Evolutionary conservation across 2,329 filamentous ascomycete species (phyloP), one percentile per base, ranked within the genome.

Genomic region (Cercospora sesami): DNA sequence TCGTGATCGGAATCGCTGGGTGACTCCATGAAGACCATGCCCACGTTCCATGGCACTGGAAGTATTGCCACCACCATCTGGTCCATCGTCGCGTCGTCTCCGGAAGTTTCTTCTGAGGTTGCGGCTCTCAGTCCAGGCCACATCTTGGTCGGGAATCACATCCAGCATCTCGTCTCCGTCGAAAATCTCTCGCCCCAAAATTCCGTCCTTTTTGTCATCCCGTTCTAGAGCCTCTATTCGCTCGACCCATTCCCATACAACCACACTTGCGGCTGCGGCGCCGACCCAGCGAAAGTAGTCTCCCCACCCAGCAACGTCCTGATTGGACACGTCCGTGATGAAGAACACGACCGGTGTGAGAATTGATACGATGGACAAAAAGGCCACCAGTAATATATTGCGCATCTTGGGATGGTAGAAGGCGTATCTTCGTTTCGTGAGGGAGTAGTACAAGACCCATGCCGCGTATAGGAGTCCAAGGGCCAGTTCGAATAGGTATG

Each of bases 201-300:
- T 96, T 0, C 94, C 94, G 74, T 96, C 93, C 80, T 96, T 96
- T 80, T 94, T 93, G 78, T 97, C 93, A 78, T 97, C 93, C 73
- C 94, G 88, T 81, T 97, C 94, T 69, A 97, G 80, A 0, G 93
- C 92, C 78, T 97, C 94, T 60, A 97, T 97, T 28, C 94, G 87
- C 79, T 97, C 94, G 3, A 97, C 94, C 94, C 94, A 97, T 79
- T 97, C 94, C 94, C 94, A 97, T 2, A 97, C 94, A 23, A 97
- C 92, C n/a, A 97, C 94, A 80, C 93, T 96, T 30, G 94, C 94
- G 1, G 93, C 93, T 0, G 94, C 93, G 1, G 93, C 93, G 59
- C 94, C 94, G n/a, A 97, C 94, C 94, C 94, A 97, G 75, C 93
- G 86, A 57, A 97, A 94, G 76, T 97, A 97, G 76, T 96, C 94